Base-by-base conservation (phyloP, 2,329 filamentous ascomycete genomes). In the Tolypocladium tundrense region DNA sequence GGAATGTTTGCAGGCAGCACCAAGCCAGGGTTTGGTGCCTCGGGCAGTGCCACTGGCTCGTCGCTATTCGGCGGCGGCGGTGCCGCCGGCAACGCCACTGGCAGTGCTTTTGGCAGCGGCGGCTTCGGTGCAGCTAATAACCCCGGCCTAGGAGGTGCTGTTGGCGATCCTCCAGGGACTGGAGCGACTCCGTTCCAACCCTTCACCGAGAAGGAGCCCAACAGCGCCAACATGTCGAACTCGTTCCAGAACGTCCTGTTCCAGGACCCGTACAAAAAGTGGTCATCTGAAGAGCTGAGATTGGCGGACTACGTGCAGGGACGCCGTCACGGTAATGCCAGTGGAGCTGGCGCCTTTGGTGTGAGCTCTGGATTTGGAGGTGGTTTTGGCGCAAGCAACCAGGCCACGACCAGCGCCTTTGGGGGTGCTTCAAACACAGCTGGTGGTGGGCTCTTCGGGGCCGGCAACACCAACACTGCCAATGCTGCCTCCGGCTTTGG, bases 221-320 rank as follows among this genome's bases (percentile, higher is more conserved):
- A 80, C 48, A 80, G 75, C 63, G 72, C 71, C 21, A 81, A 66
- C 64, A 58, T 57, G 42, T 59, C 75, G 63, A 83, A 88, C 67
- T 80, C 87, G 4, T 95, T 88, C 71, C 90, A 94, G 72, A 93
- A 86, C 64, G 84, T 95, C 58, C 77, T 87, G 27, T 91, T 93
- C 70, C 87, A 88, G 74, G 85, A 87, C 31, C 83, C 88, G 1
- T 95, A 93, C 76, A 87, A 86, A 71, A 95, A 94, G 70, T 97
- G 88, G 78, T 97, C 93, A 11, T 84, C 90, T n/a, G 94, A 90
- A 66, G 88, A 94, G 71, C 75, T 94, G 57, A 82, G 90, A 67
- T 73, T 96, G 60, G 90, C 85, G 52, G 94, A 99, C 72, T 99
- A 99, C 70, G 83, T 87, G 59, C 88, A 92, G 72, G 92, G 92